phyloP scores from a whole-genome alignment of 768 basidiomycete genomes.

The Hirschioporus abietinus region DNA sequence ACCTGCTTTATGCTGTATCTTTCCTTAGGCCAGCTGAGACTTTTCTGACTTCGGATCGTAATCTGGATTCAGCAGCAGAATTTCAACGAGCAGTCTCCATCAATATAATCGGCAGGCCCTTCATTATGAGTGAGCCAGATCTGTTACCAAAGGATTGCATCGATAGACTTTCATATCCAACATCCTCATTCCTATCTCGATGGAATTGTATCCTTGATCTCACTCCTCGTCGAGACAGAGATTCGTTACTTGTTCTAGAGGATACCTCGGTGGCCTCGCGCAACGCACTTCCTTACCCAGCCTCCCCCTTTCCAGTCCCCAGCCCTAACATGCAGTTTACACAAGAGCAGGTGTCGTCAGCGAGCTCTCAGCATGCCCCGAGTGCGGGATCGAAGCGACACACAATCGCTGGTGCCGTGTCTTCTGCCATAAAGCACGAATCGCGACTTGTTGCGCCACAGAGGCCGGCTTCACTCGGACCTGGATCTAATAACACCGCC shows the following conservation, averaged over 20 bases:
- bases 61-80: slow-evolving; percentile 35
- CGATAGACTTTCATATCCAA: slow-evolving; percentile 48
- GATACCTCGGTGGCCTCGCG: slow-evolving; percentile 23
- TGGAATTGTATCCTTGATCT: slow-evolving; percentile 92
- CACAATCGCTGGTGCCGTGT: slow-evolving; percentile 36
- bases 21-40: slow-evolving; percentile 66
- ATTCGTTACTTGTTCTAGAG: slow-evolving; percentile 14
- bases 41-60: slow-evolving; percentile 12
- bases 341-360: slow-evolving; percentile 22
- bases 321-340: slow-evolving; percentile 23
- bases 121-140: slow-evolving; percentile 15
- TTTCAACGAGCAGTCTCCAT: slow-evolving; percentile 77
- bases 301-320: slow-evolving; percentile 68
- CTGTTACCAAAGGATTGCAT: slow-evolving; percentile 1
- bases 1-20: slow-evolving; percentile 84
- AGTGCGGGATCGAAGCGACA: slow-evolving; percentile 56
- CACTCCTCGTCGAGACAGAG: slow-evolving; percentile 29
- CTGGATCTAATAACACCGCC: slow-evolving; percentile 14
- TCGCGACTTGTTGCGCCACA: slow-evolving; percentile 2
- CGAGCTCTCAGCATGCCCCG: slow-evolving; percentile 1
- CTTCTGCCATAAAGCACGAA: slow-evolving; percentile 16
- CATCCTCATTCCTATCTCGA: slow-evolving; percentile 69
- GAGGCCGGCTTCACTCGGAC: slow-evolving; percentile 1
- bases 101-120: slow-evolving; percentile 72
- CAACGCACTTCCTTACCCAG: slow-evolving; percentile 64